phyloP scores from a whole-genome alignment of 805 yeast genomes.

The Yamadazyma scolyti region DNA sequence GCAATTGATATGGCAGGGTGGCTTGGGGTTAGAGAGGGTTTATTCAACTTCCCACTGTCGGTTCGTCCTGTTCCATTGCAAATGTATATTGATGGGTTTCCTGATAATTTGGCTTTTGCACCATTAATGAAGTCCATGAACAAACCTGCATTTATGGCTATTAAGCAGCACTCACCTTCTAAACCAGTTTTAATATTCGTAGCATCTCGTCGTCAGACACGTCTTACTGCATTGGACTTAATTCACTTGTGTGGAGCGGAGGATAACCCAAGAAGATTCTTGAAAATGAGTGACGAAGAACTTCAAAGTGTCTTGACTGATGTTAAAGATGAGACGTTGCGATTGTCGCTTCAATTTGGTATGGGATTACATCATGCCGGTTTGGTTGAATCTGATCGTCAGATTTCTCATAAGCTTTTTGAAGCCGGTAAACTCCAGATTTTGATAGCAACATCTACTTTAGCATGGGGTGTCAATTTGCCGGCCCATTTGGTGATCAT shows the following conservation, averaged over 20 bases:
- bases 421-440: slow-evolving; percentile 70
- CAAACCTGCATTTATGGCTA: slow-evolving; percentile 89
- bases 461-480: slow-evolving; percentile 84
- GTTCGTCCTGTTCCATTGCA: slow-evolving; percentile 84
- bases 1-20: slow-evolving; percentile 85
- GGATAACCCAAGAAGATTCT: slow-evolving; percentile 67
- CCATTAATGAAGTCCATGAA: slow-evolving; percentile 86
- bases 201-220: slow-evolving; percentile 78
- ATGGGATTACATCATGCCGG: slow-evolving; percentile 85
- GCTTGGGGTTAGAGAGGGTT: slow-evolving; percentile 70
- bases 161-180: slow-evolving; percentile 82
- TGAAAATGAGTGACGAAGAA: slow-evolving; percentile 63
- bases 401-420: slow-evolving; percentile 65
- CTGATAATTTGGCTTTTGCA: slow-evolving; percentile 75
- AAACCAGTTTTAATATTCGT: slow-evolving; percentile 85
- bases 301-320: slow-evolving; percentile 43
- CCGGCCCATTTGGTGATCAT: slow-evolving; percentile 79
- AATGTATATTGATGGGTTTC: slow-evolving; percentile 85
- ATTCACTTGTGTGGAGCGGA: slow-evolving; percentile 79
- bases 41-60: slow-evolving; percentile 76
- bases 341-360: slow-evolving; percentile 71
- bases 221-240: slow-evolving; percentile 74
- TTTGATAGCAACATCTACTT: slow-evolving; percentile 73
- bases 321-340: slow-evolving; percentile 81
- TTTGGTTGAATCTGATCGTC: slow-evolving; percentile 67